phyloP scores from a whole-genome alignment of 441 rosid species.

The Populus hybrid region DNA sequence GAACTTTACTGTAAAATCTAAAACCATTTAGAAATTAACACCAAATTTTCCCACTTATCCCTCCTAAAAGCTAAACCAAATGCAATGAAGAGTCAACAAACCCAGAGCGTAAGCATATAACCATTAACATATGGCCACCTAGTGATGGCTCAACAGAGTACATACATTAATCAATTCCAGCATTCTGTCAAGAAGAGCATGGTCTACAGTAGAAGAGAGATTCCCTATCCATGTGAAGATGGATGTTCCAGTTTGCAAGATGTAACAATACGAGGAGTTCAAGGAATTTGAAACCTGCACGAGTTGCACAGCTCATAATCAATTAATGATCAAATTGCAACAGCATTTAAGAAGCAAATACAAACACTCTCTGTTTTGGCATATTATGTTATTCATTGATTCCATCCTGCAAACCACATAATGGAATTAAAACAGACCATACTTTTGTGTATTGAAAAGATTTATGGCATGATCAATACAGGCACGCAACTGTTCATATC shows the following conservation, averaged over 20 bases:
- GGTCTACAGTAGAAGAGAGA: conserved; percentile 61
- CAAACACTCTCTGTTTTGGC: neutral
- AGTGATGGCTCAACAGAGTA: conserved; percentile 11
- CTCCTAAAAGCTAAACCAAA: neutral
- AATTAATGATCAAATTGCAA: conserved; percentile 5
- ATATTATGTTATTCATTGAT: neutral
- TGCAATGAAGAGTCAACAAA: neutral
- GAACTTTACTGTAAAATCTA: neutral
- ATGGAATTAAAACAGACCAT: neutral
- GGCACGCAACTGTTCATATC: neutral
- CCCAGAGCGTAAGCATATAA: too few relatives aligned
- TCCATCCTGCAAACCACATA: neutral
- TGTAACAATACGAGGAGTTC: conserved; percentile 83
- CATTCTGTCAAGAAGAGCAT: conserved; percentile 81
- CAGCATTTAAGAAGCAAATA: neutral
- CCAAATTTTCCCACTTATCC: neutral
- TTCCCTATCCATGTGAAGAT: conserved; percentile 82
- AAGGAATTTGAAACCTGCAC: conserved; percentile 70
- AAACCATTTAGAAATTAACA: neutral
- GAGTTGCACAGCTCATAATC: conserved; percentile 23
- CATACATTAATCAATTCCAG: conserved; percentile 72
- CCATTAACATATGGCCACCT: neutral
- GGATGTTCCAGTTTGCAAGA: conserved; percentile 67
- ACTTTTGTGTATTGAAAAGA: neutral
- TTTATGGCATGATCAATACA: neutral